These are phyloP conservation scores for Ehretia macrophylla DNA, from an alignment of 257 asterid genomes.

Conservation along the genomic window DNA sequence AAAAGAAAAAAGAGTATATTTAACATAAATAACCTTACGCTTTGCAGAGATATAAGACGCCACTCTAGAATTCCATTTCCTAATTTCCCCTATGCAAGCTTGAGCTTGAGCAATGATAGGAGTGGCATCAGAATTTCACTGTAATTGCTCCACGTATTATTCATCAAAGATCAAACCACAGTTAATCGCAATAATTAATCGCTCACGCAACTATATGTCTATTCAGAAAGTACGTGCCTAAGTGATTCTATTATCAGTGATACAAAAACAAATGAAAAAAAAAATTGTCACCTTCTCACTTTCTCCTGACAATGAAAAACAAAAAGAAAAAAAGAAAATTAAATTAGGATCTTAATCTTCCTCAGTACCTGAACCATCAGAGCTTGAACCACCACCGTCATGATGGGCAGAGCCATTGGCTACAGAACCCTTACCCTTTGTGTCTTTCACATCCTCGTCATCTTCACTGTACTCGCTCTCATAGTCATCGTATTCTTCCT, in stretches of 20 bases:
- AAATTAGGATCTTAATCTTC: constrained; percentile 29
- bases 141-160: neutral
- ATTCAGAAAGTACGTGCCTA: neutral
- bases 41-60: too few relatives aligned
- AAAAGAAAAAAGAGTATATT: too few relatives aligned
- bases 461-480: constrained; percentile 97
- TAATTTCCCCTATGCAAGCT: too few relatives aligned
- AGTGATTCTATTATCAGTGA: neutral
- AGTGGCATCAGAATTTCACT: neutral
- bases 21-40: too few relatives aligned
- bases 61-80: too few relatives aligned
- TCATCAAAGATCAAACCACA: neutral
- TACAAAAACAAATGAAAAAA: neutral
- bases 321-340: too few relatives aligned
- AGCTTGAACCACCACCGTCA: constrained; percentile 35
- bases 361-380: constrained; percentile 66
- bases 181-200: neutral
- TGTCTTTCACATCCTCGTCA: constrained; percentile 60
- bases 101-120: too few relatives aligned
- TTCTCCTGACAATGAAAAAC: too few relatives aligned
- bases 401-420: constrained; percentile 52
- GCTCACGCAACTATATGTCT: too few relatives aligned
- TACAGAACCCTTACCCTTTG: constrained; percentile 38
- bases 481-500: constrained; percentile 83
- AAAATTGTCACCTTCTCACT: too few relatives aligned